Evolutionary conservation across 106 monocot genomes (phyloP), one percentile per base, ranked within the genome.

Genomic region (Platanthera zijinensis): DNA sequence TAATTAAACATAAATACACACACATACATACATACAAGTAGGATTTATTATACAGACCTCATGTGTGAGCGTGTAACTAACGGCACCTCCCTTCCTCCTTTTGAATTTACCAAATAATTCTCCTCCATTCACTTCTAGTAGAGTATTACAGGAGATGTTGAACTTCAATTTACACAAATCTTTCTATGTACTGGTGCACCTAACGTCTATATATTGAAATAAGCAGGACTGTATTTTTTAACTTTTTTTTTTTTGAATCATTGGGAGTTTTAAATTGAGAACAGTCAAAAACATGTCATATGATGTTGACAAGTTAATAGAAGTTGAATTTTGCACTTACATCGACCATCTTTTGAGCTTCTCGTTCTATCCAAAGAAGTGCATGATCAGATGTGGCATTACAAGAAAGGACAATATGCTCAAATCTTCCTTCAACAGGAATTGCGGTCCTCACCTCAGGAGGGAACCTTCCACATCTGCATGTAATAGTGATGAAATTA

Each of bases 361-460:
- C 90, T 76, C 82, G 78, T 71, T 87, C 87, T 14, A 87, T 85
- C 90, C 85, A 90, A 72, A 90, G 72, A 82, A 90, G 83, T 19
- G 79, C 83, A 59, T 90, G 90, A 74, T 90, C 90, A 48, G 74
- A 85, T 47, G 83, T 85, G 12, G 87, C 75, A 77, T 85, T 90
- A 76, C 90, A 90, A 32, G 90, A 90, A 32, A 90, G 82, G 32
- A 89, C 84, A 71, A 89, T 77, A 48, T 84, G 86, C 68, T 86
- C 84, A 63, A 89, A 89, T 77, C 86, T 83, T 56, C 88, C 88
- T 67, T 89, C 85, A 61, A 89, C 88, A 50, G 85, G 88, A 50
- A 89, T 83, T 6, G 89, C 89, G 9, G 89, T 89, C 71, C 81
- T 81, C n/a, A 86, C 85, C 72, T 76, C 83, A 3, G 89, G 89